A percentile compares a stretch with the other conserved stretches of the same genome.
phyloP scores from a whole-genome alignment of 2,329 filamentous ascomycete genomes.

The Fusarium compactum region DNA sequence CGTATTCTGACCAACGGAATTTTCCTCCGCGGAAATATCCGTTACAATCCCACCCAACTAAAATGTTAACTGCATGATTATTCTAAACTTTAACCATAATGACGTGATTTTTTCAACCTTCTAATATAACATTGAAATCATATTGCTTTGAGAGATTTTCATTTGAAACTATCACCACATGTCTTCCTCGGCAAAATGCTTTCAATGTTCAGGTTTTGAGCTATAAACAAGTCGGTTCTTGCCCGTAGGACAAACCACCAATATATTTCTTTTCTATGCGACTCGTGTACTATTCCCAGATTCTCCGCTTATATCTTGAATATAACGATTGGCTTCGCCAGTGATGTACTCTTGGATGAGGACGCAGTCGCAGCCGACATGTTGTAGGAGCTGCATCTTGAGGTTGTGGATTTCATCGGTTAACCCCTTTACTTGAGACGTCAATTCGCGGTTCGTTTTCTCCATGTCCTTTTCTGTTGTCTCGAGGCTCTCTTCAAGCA shows the following conservation, averaged over 20 bases:
- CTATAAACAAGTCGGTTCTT: too few species aligned
- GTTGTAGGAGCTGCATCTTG: conserved; percentile 6
- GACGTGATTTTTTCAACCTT: neutral
- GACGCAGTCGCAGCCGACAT: neutral
- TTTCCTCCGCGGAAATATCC: neutral
- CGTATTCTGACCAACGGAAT: neutral
- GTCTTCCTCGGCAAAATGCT: too few species aligned
- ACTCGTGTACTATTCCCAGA: neutral
- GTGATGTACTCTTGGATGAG: conserved; percentile 7
- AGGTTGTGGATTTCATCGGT: neutral
- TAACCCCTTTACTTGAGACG: neutral
- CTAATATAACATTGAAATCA: neutral
- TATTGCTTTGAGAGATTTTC: too few species aligned
- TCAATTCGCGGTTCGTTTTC: neutral
- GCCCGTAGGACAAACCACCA: neutral
- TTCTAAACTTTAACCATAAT: neutral
- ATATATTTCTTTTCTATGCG: neutral
- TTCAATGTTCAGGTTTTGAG: neutral
- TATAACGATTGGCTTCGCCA: neutral
- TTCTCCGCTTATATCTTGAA: neutral
- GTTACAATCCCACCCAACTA: neutral
- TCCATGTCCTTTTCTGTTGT: neutral
- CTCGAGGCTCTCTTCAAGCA: neutral
- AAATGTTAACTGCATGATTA: fast-evolving
- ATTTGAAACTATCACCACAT: neutral